Percentiles rank a stretch among this genome's conserved stretches.
These are phyloP conservation scores for Linum lewisii DNA, from an alignment of 345 rosid genomes.

Conservation along the genomic window DNA sequence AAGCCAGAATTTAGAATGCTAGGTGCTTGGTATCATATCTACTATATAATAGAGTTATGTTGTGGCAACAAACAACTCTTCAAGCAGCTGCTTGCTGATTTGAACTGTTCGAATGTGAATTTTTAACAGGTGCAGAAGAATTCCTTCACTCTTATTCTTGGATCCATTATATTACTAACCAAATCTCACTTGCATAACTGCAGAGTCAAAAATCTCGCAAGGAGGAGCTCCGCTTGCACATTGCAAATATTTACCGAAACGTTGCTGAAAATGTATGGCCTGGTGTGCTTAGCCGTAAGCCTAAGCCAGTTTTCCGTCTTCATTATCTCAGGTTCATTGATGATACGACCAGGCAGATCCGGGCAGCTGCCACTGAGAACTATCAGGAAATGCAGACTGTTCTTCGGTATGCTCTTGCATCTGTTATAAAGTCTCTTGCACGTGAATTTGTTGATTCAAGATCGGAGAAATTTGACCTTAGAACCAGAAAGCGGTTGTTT, in stretches of 20 bases:
- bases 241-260: constrained; percentile 81
- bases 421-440: constrained; percentile 79
- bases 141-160: not conserved
- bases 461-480: constrained; percentile 83
- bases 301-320: constrained; percentile 74
- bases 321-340: constrained; percentile 91
- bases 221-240: constrained; percentile 81
- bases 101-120: too few species aligned
- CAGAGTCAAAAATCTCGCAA: constrained; percentile 91
- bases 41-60: too few species aligned
- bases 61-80: too few species aligned
- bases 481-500: constrained; percentile 78
- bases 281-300: constrained; percentile 76
- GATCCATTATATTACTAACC: not conserved
- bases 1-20: too few species aligned
- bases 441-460: constrained; percentile 92
- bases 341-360: constrained; percentile 63
- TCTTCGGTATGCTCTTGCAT: constrained; percentile 87
- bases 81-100: too few species aligned
- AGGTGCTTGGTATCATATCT: too few species aligned
- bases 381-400: constrained; percentile 74
- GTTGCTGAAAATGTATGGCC: constrained; percentile 98
- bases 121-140: too few species aligned
- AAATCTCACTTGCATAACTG: constrained; percentile 16
- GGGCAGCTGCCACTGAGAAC: constrained; percentile 52